Evolutionary conservation across 2,329 filamentous ascomycete genomes (phyloP), one percentile per base, ranked within the genome.

Genomic region (Cladophialophora chaetospira): DNA sequence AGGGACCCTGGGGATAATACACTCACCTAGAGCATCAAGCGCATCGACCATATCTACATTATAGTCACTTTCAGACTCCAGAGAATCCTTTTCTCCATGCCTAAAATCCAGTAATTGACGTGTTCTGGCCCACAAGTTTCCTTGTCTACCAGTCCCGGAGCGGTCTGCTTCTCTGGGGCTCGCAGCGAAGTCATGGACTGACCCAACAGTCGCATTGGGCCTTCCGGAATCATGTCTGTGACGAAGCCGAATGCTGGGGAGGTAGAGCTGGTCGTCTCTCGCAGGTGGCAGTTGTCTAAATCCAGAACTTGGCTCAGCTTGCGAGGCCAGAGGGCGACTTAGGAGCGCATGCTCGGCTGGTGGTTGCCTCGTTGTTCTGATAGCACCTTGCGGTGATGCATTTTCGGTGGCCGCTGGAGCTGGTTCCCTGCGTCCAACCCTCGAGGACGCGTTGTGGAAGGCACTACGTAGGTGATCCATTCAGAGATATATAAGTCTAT

Each of bases 391-490:
- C 13, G 29, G 46, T 26, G 46, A 36, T 49, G 17, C 17, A 17
- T 25, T 49, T 38, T 49, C 46, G 31, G 46, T 38, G 46, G 46
- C 15, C 36, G 11, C 13, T 49, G 46, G 10, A 49, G 46, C 46
- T 38, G 46, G 31, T 5, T 15, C 19, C 29, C 31, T 38, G 26
- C 46, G 46, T 35, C 31, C 46, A 9, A 25, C n/a, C 21, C 31
- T 38, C 26, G 3, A 10, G 26, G 46, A 49, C 46, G 31, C 46
- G 19, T 6, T 23, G 17, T 49, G 46, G 31, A 49, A n/a, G 31
- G 46, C 46, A 36, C 17, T 31, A 49, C 46, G 46, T 31, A 49
- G 11, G 46, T 31, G 46, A 23, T 49, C 46, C 46, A 49, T 49
- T 11, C 31, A 36, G 46, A 38, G 31, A 17, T 33, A 25, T 49